Evolutionary conservation across 2,329 filamentous ascomycete species (phyloP), one percentile per base, ranked within the genome.

Genomic region (Alternaria infectoria): DNA sequence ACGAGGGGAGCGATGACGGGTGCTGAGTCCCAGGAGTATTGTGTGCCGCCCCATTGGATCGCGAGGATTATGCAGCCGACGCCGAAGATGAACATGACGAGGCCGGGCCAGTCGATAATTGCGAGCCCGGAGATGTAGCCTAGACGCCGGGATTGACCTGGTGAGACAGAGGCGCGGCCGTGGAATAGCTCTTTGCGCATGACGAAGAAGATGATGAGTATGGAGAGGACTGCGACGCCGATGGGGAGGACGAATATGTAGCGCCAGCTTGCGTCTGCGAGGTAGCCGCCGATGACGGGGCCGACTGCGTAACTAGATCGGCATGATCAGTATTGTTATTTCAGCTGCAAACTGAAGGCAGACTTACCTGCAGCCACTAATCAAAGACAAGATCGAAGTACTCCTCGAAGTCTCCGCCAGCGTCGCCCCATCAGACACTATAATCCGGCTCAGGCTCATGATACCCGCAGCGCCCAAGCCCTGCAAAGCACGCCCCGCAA

Each of bases 401-500:
- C 71, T 95, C 90, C 73, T 90, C 88, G 61, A 97, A 83, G 65
- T 94, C 87, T 80, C 90, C 90, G 75, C 94, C 92, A 82, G 76
- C 1, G 85, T 86, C 6, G 91, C 88, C 61, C 86, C 86, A 70
- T 91, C 89, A 0, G 89, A 86, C 12, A 92, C 81, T n/a, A 91
- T 85, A 7, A 88, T 86, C 47, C 87, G 85, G 28, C 88, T 86
- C 32, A 87, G 79, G 36, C 89, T 88, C 67, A 86, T 84, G 15
- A 91, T 81, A 0, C 89, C 90, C 0, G 89, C 86, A 30, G 87
- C 86, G 5, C 87, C 86, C 2, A 89, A 73, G 11, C 89, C 89
- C 72, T 91, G 89, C 1, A 91, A 77, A 0, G 85, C 88, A 46
- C 90, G 83, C 1, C 90, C 89, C 5, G 91, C 80, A 0, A 91